Base-by-base conservation (phyloP, 352 stramenopile genomes). In the Phytophthora sp. region DNA sequence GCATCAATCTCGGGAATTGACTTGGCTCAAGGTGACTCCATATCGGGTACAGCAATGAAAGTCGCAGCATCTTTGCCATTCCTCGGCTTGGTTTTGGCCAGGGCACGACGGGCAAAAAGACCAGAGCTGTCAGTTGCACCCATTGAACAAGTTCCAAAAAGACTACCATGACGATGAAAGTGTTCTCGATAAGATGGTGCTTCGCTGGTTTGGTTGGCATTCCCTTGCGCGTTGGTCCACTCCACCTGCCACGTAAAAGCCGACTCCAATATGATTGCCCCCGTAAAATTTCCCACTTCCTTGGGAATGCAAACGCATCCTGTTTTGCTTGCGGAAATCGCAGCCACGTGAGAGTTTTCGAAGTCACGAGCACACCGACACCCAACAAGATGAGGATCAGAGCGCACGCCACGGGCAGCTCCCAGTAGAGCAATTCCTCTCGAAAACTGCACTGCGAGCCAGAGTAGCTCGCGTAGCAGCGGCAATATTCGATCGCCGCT, bases 301-400 rank as follows among this genome's bases (percentile, higher is more conserved):
- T 56, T 3, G 79, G 77, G 17, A 90, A 92, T 35, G 53, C 64
- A 48, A 92, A 92, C 4, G 32, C 46, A n/a, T 86, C 73, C 0
- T 27, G 44, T 18, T 52, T 54, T 8, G 54, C 72, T 12, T 68
- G 46, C 23, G 46, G 21, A 10, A 92, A 88, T 10, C 66, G 66
- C 32, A 90, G 57, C 51, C 69, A 65, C 21, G n/a, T 13, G 9
- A 54, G 41, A 4, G 56, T 62, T 21, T 64, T 72, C 10, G 31
- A 48, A 15, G 55, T 71, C 12, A 85, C 24, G 13, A 77, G 44
- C 8, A 77, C 39, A 0, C 75, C 69, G 38, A 87, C 34, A 6
- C 75, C 17, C 1, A 76, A 18, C n/a, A 84, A 53, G 23, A 70
- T 39, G 15, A 88, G 61, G 10, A 89, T 44, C 12, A 79, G n/a